phyloP scores from a whole-genome alignment of 306 rosid genomes.

The Pachyrhizus erosus region DNA sequence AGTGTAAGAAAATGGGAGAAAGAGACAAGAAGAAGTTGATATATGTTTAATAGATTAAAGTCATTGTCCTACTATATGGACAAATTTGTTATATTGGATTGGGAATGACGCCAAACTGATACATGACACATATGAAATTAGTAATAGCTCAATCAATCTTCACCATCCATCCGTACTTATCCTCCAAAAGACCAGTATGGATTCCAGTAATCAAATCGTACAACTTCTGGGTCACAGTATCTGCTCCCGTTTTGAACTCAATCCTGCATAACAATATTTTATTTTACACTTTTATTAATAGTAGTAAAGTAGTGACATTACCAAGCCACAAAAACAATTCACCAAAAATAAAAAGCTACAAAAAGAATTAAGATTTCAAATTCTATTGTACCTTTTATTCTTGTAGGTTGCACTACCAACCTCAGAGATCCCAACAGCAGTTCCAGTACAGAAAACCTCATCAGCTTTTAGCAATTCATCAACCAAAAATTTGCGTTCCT shows the following conservation, averaged over 20 bases:
- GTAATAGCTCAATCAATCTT: constrained; percentile 17
- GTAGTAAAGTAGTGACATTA: neutral
- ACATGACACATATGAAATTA: too few species aligned
- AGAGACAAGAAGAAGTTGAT: too few species aligned
- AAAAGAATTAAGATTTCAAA: neutral
- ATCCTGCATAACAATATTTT: constrained; percentile 36
- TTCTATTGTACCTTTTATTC: constrained; percentile 36
- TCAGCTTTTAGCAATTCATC: constrained; percentile 56
- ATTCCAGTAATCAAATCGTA: constrained; percentile 38
- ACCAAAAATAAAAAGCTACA: too few species aligned
- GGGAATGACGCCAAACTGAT: too few species aligned
- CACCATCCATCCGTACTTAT: constrained; percentile 41
- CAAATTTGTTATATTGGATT: too few species aligned
- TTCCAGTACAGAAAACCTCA: constrained; percentile 70
- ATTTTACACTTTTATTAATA: neutral
- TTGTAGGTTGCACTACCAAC: constrained; percentile 48
- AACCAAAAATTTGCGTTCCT: constrained; percentile 51
- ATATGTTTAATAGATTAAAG: too few species aligned
- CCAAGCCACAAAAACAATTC: neutral
- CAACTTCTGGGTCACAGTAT: constrained; percentile 38
- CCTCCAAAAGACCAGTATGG: constrained; percentile 41
- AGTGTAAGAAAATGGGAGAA: too few species aligned
- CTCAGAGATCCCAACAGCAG: constrained; percentile 53
- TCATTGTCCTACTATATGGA: too few species aligned
- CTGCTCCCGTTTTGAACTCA: constrained; percentile 41